phyloP scores from a whole-genome alignment of 1,284 basidiomycete species.

The Sutorius eximius region DNA sequence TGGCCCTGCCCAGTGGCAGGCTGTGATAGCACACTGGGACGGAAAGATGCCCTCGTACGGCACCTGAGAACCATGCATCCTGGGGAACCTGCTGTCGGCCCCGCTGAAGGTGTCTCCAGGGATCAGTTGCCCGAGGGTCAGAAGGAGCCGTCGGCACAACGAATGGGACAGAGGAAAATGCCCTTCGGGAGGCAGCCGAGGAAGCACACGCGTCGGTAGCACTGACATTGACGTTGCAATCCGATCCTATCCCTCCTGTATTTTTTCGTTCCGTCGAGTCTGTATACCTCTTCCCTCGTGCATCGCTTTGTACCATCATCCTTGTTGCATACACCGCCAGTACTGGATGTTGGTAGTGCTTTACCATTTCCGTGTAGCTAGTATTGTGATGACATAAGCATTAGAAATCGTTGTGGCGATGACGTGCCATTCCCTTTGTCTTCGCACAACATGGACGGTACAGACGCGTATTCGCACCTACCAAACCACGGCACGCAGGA shows the following conservation, averaged over 20 bases:
- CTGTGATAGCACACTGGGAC: constrained; percentile 20
- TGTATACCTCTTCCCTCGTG: background rate
- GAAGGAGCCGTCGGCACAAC: constrained; percentile 1
- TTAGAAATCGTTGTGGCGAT: background rate
- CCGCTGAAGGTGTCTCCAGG: constrained; percentile 2
- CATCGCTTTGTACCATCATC: background rate
- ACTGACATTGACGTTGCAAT: background rate
- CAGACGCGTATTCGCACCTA: background rate
- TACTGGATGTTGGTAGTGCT: background rate
- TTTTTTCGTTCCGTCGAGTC: background rate
- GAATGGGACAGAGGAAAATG: constrained; percentile 9
- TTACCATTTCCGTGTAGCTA: background rate
- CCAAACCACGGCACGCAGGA: constrained; percentile 7
- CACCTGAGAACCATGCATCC: constrained; percentile 24
- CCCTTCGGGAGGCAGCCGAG: constrained; percentile 3
- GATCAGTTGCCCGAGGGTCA: background rate
- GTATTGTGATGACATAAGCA: constrained; percentile 15
- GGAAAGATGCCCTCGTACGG: constrained; percentile 24
- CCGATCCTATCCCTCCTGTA: background rate
- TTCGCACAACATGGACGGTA: constrained; percentile 17
- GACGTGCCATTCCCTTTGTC: background rate
- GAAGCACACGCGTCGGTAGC: constrained; percentile 4
- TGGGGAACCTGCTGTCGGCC: background rate
- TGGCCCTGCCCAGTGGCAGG: constrained; percentile 22
- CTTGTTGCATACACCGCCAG: background rate